Evolutionary conservation across 2,329 filamentous ascomycete species (phyloP).

Genomic region (Aspergillus hortae): DNA sequence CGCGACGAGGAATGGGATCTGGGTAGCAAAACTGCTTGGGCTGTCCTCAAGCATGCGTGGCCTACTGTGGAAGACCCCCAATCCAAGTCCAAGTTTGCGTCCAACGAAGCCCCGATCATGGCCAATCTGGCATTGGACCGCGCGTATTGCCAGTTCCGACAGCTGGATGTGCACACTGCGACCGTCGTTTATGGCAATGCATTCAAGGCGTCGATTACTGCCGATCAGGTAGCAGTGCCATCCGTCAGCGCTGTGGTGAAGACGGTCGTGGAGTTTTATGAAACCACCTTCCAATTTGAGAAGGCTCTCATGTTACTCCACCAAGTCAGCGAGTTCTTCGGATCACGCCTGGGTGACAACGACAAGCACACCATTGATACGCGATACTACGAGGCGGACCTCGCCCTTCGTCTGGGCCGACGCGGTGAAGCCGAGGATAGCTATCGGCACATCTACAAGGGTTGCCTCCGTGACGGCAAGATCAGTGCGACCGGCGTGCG

Average conservation of each 20-base stretch:
- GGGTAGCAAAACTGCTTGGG: slow-evolving; percentile 25
- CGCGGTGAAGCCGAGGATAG: slow-evolving; percentile 33
- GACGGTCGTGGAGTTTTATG: slow-evolving; percentile 35
- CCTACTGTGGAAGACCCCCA: slow-evolving; percentile 26
- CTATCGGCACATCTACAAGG: slow-evolving; percentile 45
- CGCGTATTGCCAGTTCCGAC: slow-evolving; percentile 33
- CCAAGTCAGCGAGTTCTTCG: slow-evolving; percentile 31
- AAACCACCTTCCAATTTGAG: slow-evolving; percentile 35
- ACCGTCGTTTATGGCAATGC: slow-evolving; percentile 32
- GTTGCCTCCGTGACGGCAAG: slow-evolving; percentile 27
- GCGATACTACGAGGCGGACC: slow-evolving; percentile 47
- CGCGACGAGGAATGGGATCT: slow-evolving; percentile 29
- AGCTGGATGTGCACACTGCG: slow-evolving; percentile 26
- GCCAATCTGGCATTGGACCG: slow-evolving; percentile 30
- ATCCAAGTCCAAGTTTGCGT: slow-evolving; percentile 27
- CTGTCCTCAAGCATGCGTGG: slow-evolving; percentile 32
- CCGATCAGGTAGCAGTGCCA: slow-evolving; percentile 29
- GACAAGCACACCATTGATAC: slow-evolving; percentile 47
- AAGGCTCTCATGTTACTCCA: slow-evolving; percentile 29
- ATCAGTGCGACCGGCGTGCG: slow-evolving; percentile 42
- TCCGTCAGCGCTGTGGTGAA: slow-evolving; percentile 31
- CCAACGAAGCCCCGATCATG: slow-evolving; percentile 28
- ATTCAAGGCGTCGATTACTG: slow-evolving; percentile 28
- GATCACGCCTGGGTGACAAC: slow-evolving; percentile 28
- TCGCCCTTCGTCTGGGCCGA: slow-evolving; percentile 43